Conservation (phyloP, 768 basidiomycete genomes). For the Lactarius sp. region DNA sequence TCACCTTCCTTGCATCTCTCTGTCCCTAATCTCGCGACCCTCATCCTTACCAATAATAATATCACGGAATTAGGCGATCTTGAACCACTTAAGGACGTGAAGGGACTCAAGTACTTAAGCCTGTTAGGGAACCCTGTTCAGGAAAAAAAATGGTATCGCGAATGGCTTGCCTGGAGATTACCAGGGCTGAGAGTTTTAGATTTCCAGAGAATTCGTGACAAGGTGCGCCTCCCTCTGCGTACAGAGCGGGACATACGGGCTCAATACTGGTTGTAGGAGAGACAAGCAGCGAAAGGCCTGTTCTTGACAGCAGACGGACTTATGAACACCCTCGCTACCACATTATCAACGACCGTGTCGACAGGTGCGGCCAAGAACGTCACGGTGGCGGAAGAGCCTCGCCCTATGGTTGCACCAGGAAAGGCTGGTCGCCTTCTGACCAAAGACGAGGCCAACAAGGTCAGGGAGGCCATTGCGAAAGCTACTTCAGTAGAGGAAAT, state of each 20-base stretch:
- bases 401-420: slow-evolving; percentile 45
- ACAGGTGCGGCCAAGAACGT: slow-evolving; percentile 56
- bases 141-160: slow-evolving; percentile 94
- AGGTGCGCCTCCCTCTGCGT: slow-evolving; percentile 57
- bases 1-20: slow-evolving; percentile 80
- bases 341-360: slow-evolving; percentile 68
- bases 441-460: slow-evolving; percentile 84
- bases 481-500: slow-evolving; percentile 92
- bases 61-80: slow-evolving; percentile 78
- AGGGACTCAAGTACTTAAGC: slow-evolving; percentile 67
- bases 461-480: slow-evolving; percentile 81
- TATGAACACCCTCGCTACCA: slow-evolving; percentile 74
- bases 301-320: slow-evolving; percentile 80
- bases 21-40: slow-evolving; percentile 75
- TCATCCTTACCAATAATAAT: slow-evolving; percentile 81
- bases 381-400: slow-evolving; percentile 77
- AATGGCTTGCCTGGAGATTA: slow-evolving; percentile 90
- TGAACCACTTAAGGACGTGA: slow-evolving; percentile 74
- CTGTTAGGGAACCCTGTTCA: slow-evolving; percentile 79
- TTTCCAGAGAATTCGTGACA: slow-evolving; percentile 92
- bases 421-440: slow-evolving; percentile 87
- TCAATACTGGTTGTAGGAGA: slow-evolving; percentile 52
- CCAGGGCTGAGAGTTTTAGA: slow-evolving; percentile 86
- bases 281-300: slow-evolving; percentile 62
- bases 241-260: background rate